Evolutionary conservation across 805 yeast species (phyloP).

Genomic region (Clavispora vitiphila): DNA sequence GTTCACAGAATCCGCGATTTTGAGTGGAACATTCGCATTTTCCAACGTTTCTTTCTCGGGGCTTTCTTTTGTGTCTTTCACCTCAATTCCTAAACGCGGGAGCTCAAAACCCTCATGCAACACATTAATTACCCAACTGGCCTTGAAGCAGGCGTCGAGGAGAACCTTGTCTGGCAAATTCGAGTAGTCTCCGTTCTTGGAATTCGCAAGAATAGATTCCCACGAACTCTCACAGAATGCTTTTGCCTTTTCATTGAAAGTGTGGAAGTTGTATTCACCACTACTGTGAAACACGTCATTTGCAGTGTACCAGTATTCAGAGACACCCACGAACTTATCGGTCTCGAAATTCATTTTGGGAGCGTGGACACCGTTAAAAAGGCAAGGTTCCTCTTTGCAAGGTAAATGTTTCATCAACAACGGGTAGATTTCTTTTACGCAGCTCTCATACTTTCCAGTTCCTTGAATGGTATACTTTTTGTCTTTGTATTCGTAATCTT

Average conservation of each 20-base stretch:
- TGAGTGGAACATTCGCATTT: constrained; percentile 56
- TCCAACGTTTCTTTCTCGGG: constrained; percentile 25
- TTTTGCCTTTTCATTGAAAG: constrained; percentile 61
- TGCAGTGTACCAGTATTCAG: constrained; percentile 97
- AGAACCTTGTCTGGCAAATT: constrained; percentile 49
- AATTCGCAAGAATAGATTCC: constrained; percentile 45
- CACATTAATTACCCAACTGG: constrained; percentile 87
- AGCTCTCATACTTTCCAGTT: constrained; percentile 71
- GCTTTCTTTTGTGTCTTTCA: constrained; percentile 17
- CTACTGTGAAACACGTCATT: constrained; percentile 86
- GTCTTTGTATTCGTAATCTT: constrained; percentile 44
- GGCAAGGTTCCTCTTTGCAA: constrained; percentile 82
- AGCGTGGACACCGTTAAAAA: constrained; percentile 93
- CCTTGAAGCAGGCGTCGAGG: constrained; percentile 83
- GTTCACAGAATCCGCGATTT: constrained; percentile 72
- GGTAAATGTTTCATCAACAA: constrained; percentile 73
- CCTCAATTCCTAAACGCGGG: constrained; percentile 64
- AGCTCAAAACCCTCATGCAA: constrained; percentile 89
- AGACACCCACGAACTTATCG: constrained; percentile 86
- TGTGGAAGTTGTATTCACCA: constrained; percentile 76
- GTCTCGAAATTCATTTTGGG: constrained; percentile 76
- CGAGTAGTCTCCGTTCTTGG: constrained; percentile 55
- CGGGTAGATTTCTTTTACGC: constrained; percentile 70
- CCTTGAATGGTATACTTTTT: constrained; percentile 55
- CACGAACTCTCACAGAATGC: constrained; percentile 76